Conservation (phyloP, 2,329 filamentous ascomycete genomes). For the Diaporthe capsici region DNA sequence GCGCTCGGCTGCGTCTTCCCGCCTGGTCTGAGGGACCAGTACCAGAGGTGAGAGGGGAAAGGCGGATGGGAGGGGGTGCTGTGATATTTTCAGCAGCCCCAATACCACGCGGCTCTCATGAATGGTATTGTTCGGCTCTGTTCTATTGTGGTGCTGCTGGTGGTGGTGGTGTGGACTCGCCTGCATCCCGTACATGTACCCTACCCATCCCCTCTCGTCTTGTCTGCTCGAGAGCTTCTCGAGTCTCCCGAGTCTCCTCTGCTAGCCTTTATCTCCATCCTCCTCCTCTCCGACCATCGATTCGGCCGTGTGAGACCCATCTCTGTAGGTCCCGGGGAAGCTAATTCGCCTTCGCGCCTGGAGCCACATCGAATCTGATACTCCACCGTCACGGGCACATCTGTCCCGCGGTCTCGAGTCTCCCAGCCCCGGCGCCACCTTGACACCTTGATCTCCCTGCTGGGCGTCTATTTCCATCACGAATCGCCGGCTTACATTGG, state of each 20-base stretch:
- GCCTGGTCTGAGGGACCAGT: constrained; percentile 7
- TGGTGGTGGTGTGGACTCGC: not conserved
- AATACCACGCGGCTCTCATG: constrained; percentile 23
- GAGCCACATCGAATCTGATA: constrained; percentile 22
- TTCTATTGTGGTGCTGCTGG: not conserved
- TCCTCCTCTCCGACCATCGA: not conserved
- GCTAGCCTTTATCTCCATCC: not conserved
- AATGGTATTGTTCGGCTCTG: constrained; percentile 24
- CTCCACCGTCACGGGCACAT: constrained; percentile 8
- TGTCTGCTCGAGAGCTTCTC: not conserved
- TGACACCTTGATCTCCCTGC: constrained; percentile 52
- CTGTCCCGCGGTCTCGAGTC: constrained; percentile 15
- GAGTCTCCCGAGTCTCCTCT: not conserved
- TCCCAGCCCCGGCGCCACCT: constrained; percentile 50
- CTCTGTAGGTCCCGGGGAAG: not conserved
- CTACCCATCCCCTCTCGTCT: not conserved
- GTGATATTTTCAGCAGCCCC: constrained; percentile 18
- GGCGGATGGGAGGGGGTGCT: not conserved
- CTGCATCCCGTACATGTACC: constrained; percentile 30
- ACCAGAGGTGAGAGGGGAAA: not conserved
- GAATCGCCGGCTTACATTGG: constrained; percentile 58
- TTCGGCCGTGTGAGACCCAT: not conserved
- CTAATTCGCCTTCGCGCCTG: not conserved
- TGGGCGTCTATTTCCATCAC: constrained; percentile 62
- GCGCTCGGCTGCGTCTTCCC: constrained; percentile 30